Evolutionary conservation across 116 monocot species (phyloP).

Genomic region (Trichopus zeylanicus): DNA sequence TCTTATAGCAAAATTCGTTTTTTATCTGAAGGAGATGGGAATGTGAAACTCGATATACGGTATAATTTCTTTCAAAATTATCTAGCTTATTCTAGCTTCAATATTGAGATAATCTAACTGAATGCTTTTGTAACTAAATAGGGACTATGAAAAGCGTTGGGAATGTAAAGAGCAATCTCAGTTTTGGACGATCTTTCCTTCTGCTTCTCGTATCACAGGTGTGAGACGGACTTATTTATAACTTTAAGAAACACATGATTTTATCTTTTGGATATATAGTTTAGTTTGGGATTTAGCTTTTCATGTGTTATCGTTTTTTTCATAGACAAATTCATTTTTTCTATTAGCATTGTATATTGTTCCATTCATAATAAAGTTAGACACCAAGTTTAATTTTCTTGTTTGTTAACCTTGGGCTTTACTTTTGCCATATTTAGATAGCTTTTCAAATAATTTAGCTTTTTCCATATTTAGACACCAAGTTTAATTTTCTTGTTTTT

Average conservation of each 20-base stretch:
- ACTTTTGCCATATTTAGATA: too few relatives aligned
- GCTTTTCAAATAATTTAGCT: too few relatives aligned
- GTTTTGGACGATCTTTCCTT: constrained; percentile 10
- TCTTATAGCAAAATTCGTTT: constrained; percentile 25
- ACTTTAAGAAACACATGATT: not conserved
- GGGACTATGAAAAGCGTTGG: constrained; percentile 5
- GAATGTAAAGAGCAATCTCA: not conserved
- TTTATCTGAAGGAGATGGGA: constrained; percentile 29
- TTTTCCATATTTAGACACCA: too few relatives aligned
- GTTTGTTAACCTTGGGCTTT: too few relatives aligned
- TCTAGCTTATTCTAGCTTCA: not conserved
- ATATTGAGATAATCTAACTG: not conserved
- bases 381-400: too few relatives aligned
- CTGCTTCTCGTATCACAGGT: constrained; percentile 17
- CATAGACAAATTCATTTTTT: too few relatives aligned
- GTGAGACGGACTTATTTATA: not conserved
- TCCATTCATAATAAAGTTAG: too few relatives aligned
- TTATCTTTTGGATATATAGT: too few relatives aligned
- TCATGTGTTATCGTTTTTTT: too few relatives aligned
- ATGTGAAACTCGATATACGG: constrained; percentile 13
- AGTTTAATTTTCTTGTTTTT: too few relatives aligned
- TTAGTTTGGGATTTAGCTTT: not conserved
- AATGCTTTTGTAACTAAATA: not conserved
- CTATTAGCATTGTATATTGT: too few relatives aligned
- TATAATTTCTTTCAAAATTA: constrained; percentile 9